Evolutionary conservation across 1,284 basidiomycete genomes (phyloP).

Genomic region (Apiotrichum akiyoshidainum): DNA sequence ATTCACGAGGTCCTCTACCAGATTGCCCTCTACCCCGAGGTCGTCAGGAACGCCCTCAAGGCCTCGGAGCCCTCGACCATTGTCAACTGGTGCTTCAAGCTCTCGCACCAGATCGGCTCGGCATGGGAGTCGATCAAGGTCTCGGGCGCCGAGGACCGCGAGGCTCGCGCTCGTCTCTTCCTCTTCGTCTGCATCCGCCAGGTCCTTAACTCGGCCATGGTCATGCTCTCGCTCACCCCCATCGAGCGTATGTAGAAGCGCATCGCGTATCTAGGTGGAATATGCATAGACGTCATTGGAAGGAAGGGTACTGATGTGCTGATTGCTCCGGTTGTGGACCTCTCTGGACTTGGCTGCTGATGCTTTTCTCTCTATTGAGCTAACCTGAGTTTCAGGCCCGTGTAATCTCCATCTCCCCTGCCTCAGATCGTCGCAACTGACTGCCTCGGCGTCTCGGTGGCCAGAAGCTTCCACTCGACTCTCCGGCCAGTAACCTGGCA

Average conservation of each 20-base stretch:
- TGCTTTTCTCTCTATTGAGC: no score
- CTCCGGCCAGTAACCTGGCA: no score
- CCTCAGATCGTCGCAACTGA: no score
- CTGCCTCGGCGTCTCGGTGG: no score
- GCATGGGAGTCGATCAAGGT: slow-evolving; percentile 61
- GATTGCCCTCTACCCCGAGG: slow-evolving; percentile 84
- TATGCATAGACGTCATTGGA: slow-evolving; percentile 13
- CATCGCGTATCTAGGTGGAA: background rate
- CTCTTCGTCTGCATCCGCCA: slow-evolving; percentile 84
- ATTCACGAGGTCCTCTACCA: slow-evolving; percentile 84
- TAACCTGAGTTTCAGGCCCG: no score
- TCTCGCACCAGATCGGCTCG: slow-evolving; percentile 50
- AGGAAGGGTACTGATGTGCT: no score
- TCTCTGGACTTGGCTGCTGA: no score
- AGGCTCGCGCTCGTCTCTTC: slow-evolving; percentile 85
- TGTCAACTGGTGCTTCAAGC: slow-evolving; percentile 57
- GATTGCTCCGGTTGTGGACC: no score
- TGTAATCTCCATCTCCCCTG: no score
- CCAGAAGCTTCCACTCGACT: no score
- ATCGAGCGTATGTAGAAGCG: slow-evolving; percentile 80
- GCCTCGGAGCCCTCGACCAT: slow-evolving; percentile 87
- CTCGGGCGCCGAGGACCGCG: slow-evolving; percentile 65
- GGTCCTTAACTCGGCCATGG: slow-evolving; percentile 81
- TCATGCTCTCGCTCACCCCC: slow-evolving; percentile 80
- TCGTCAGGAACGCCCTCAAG: slow-evolving; percentile 77